phyloP scores from a whole-genome alignment of 1,284 basidiomycete genomes.

The Puccinia brachypodii region DNA sequence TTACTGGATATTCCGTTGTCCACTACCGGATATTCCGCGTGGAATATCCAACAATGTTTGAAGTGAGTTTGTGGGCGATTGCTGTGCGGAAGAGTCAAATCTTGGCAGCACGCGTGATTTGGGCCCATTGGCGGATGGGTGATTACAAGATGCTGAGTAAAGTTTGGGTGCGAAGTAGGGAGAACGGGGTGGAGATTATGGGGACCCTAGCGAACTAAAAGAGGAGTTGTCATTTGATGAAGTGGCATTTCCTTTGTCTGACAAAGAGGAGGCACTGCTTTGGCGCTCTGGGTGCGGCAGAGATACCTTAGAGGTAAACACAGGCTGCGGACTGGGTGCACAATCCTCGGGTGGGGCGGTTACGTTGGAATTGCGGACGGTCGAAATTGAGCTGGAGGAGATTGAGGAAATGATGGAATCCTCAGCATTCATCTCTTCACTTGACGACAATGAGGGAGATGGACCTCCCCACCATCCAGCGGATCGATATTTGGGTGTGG shows the following conservation, averaged over 20 bases:
- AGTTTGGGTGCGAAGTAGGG: slow-evolving; percentile 16
- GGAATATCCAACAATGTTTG: too few relatives aligned
- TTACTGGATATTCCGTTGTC: too few relatives aligned
- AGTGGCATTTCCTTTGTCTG: slow-evolving; percentile 4
- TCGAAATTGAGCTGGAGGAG: slow-evolving; percentile 5
- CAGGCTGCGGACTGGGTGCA: neutral
- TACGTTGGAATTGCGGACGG: neutral
- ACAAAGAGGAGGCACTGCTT: neutral
- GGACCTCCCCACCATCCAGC: slow-evolving; percentile 10
- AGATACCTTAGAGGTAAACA: neutral
- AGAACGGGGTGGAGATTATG: slow-evolving; percentile 28
- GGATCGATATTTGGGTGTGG: slow-evolving; percentile 16
- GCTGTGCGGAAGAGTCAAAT: too few relatives aligned
- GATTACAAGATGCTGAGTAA: slow-evolving; percentile 15
- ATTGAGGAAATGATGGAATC: slow-evolving; percentile 13
- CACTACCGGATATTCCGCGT: too few relatives aligned
- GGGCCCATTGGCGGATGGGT: too few relatives aligned
- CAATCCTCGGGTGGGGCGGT: neutral
- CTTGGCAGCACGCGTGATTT: too few relatives aligned
- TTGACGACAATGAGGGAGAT: neutral
- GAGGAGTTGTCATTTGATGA: slow-evolving; percentile 30
- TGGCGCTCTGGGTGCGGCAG: neutral
- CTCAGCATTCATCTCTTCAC: neutral
- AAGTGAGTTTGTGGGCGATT: too few relatives aligned
- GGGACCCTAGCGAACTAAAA: slow-evolving; percentile 30